These are phyloP conservation scores for Mycosarcoma mackinlayi DNA, from an alignment of 1,284 basidiomycete genomes.

Conservation along the genomic window DNA sequence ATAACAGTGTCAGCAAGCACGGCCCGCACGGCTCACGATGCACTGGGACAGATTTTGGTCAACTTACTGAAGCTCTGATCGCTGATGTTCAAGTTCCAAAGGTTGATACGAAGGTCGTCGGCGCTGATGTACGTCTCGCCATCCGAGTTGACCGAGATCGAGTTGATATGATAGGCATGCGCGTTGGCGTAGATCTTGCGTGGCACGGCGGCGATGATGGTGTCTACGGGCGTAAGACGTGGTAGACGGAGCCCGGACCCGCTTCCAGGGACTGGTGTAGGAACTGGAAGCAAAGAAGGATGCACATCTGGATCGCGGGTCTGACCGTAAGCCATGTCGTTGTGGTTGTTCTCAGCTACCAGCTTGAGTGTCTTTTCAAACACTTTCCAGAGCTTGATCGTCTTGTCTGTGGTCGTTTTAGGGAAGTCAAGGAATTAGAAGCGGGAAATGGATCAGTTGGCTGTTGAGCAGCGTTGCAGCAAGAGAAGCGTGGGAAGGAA, in stretches of 20 bases:
- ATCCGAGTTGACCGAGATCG: constrained; percentile 98
- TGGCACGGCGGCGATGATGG: constrained; percentile 97
- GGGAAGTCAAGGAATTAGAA: neutral
- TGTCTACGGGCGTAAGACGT: constrained; percentile 88
- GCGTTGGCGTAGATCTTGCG: constrained; percentile 99
- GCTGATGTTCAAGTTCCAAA: constrained; percentile 98
- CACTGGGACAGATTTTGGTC: too few species aligned
- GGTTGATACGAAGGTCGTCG: constrained; percentile 94
- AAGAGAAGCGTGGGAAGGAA: too few species aligned
- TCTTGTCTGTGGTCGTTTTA: constrained; percentile 79
- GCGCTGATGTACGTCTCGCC: constrained; percentile 99
- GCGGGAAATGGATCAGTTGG: constrained; percentile 74
- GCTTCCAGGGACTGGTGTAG: constrained; percentile 47
- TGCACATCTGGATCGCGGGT: constrained; percentile 47
- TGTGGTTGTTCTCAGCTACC: constrained; percentile 95
- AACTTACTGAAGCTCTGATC: constrained; percentile 99
- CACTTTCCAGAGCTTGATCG: constrained; percentile 99
- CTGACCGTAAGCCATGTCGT: constrained; percentile 69
- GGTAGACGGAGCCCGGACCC: constrained; percentile 62
- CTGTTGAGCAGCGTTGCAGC: neutral
- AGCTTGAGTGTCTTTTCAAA: constrained; percentile 97
- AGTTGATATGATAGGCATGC: constrained; percentile 99
- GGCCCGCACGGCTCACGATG: too few species aligned
- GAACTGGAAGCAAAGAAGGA: constrained; percentile 54
- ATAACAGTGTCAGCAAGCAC: neutral